Percentiles rank a stretch among this genome's conserved stretches.
Evolutionary conservation across 1,284 basidiomycete species (phyloP).

Genomic region (Ustilago bromivora): DNA sequence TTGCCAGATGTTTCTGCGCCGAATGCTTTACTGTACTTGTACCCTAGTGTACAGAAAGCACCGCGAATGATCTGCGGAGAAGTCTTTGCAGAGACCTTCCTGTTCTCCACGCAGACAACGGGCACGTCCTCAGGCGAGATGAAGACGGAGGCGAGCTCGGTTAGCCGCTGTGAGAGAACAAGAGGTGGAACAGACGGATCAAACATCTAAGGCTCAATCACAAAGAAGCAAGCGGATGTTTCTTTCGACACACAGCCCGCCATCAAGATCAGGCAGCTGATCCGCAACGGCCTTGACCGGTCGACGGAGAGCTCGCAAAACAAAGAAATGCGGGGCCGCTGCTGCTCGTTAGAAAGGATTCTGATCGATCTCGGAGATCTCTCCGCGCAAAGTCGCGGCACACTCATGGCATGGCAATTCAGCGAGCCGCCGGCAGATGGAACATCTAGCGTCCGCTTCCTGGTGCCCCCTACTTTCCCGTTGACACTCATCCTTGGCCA

Average conservation of each 20-base stretch:
- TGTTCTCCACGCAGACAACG: not conserved
- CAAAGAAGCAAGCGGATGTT: not conserved
- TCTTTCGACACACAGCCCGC: not conserved
- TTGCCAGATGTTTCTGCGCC: slow-evolving; percentile 4
- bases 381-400: no score
- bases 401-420: no score
- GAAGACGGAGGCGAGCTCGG: slow-evolving; percentile 30
- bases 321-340: slow-evolving; percentile 2
- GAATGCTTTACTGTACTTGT: not conserved
- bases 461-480: not conserved
- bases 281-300: slow-evolving; percentile 7
- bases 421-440: not conserved
- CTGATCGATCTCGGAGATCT: not conserved
- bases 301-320: slow-evolving; percentile 4
- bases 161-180: slow-evolving; percentile 10
- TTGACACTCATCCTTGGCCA: not conserved
- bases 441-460: not conserved
- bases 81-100: not conserved
- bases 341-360: no score
- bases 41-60: not conserved
- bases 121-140: slow-evolving; percentile 15
- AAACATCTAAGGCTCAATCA: not conserved
- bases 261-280: not conserved
- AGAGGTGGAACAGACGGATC: slow-evolving; percentile 6
- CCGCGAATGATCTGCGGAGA: not conserved